Conservation (phyloP, 108 stramenopile species). For the Thalassiosira profunda region DNA sequence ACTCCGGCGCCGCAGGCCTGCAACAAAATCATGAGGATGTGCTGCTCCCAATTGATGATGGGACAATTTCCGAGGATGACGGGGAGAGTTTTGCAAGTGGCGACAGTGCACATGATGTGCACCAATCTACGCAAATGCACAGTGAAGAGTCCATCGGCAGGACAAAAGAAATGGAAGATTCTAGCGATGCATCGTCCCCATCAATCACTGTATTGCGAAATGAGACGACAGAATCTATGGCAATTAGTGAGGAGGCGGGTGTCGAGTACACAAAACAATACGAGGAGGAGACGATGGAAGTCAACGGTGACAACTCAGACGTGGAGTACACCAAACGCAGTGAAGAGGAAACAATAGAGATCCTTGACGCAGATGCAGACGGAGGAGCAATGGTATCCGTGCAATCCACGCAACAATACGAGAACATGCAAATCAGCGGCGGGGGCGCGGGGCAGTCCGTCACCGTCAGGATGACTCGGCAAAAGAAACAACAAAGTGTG, state of each 20-base stretch:
- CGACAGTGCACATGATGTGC: too few species aligned
- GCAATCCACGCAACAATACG: slow-evolving; percentile 1
- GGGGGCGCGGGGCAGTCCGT: background rate
- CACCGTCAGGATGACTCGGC: background rate
- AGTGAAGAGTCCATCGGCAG: too few species aligned
- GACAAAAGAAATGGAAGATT: too few species aligned
- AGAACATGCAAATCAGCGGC: slow-evolving; percentile 5
- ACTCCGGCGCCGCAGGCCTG: too few species aligned
- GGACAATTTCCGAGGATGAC: too few species aligned
- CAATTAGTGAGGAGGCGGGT: background rate
- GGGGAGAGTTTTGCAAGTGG: too few species aligned
- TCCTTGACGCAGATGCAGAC: background rate
- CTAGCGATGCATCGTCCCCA: background rate
- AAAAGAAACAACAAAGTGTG: slow-evolving; percentile 10
- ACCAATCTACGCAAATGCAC: too few species aligned
- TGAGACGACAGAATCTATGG: background rate
- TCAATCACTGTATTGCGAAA: background rate
- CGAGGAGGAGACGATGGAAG: background rate
- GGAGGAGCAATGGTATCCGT: background rate
- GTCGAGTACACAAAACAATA: background rate
- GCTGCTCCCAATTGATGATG: too few species aligned
- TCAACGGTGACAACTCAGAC: too few species aligned
- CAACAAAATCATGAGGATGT: too few species aligned
- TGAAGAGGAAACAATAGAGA: background rate
- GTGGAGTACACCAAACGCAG: background rate